phyloP scores from a whole-genome alignment of 306 rosid species.

The Ziziphus jujuba region DNA sequence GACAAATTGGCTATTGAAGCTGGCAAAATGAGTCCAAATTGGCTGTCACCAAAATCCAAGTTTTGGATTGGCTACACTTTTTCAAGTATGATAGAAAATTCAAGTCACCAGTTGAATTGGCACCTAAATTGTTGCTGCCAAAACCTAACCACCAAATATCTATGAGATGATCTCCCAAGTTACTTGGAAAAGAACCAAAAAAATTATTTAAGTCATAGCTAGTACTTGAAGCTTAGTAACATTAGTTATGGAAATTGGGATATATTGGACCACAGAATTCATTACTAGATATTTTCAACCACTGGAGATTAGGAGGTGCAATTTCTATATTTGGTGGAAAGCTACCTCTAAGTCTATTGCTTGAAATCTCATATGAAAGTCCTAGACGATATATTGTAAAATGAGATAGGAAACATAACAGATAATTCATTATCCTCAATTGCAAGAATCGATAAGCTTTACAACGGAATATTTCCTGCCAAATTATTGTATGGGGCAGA shows the following conservation, averaged over 20 bases:
- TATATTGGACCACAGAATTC: background rate
- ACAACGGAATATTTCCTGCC: slow-evolving; percentile 28
- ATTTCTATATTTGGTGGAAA: background rate
- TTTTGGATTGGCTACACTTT: background rate
- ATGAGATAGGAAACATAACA: background rate
- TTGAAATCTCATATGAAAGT: fast-evolving
- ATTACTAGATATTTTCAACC: background rate
- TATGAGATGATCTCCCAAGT: background rate
- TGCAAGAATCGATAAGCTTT: background rate
- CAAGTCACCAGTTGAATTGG: no score
- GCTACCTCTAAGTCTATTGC: background rate
- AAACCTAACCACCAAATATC: background rate
- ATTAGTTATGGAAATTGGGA: background rate
- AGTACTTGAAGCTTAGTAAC: background rate
- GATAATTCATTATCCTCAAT: background rate
- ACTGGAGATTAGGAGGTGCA: background rate
- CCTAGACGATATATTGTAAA: background rate
- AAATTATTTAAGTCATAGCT: background rate
- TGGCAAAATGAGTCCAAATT: background rate
- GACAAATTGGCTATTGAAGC: background rate
- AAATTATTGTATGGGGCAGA: background rate
- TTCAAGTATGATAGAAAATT: background rate
- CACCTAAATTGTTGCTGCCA: background rate
- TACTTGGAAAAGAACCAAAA: background rate
- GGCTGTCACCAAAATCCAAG: background rate